Conservation (phyloP, 495 filamentous ascomycete species). For the Podospora pseudocomata region DNA sequence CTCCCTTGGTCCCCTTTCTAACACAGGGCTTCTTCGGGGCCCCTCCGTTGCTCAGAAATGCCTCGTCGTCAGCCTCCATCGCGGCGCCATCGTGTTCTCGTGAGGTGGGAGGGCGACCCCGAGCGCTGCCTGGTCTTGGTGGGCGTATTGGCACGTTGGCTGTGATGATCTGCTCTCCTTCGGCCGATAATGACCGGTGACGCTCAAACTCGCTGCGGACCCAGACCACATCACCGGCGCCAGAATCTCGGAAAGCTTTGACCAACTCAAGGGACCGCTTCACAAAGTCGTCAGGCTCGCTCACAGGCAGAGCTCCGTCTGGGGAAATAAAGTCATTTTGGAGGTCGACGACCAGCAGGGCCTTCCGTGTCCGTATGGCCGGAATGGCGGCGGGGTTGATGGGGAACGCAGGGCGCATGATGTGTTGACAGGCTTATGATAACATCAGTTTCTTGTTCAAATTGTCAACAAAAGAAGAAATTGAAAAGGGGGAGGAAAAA, state of each 20-base stretch:
- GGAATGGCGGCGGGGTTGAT: constrained; percentile 47
- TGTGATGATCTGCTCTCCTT: constrained; percentile 49
- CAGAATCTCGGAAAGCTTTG: constrained; percentile 62
- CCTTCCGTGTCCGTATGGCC: constrained; percentile 65
- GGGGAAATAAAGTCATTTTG: constrained; percentile 86
- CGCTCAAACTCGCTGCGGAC: constrained; percentile 71
- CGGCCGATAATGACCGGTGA: constrained; percentile 47
- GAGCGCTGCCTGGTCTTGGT: constrained; percentile 5
- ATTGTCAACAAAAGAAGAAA: not conserved
- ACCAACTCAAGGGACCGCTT: constrained; percentile 63
- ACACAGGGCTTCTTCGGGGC: constrained; percentile 49
- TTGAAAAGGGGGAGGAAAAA: not conserved
- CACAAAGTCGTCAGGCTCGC: constrained; percentile 61
- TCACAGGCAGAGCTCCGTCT: constrained; percentile 64
- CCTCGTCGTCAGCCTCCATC: constrained; percentile 49
- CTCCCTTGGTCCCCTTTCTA: constrained; percentile 57
- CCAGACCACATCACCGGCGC: constrained; percentile 81
- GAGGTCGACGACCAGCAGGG: constrained; percentile 78
- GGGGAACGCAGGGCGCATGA: constrained; percentile 42
- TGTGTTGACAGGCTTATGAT: not conserved
- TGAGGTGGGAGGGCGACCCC: constrained; percentile 22
- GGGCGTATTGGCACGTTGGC: constrained; percentile 28
- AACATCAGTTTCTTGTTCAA: not conserved
- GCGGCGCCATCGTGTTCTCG: constrained; percentile 29
- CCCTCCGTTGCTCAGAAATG: constrained; percentile 52